A percentile compares a stretch with the other conserved stretches of the same genome.
Evolutionary conservation across 805 yeast species (phyloP).

Genomic region (Candida ponderosae): DNA sequence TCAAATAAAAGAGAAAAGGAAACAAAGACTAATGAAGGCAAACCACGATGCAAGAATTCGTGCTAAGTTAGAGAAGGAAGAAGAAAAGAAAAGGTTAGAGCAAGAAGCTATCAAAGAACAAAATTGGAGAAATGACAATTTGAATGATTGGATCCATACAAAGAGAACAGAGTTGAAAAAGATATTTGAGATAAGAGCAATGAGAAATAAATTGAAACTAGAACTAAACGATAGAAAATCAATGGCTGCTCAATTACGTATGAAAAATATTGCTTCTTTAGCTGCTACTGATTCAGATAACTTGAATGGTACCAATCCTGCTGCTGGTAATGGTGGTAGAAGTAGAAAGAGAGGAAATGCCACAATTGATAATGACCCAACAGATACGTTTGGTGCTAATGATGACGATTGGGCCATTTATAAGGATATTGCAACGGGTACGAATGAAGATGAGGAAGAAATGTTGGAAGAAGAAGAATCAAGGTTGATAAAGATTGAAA

Average conservation of each 20-base stretch:
- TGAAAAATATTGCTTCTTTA: constrained; percentile 83
- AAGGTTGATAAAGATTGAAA: constrained; percentile 56
- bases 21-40: constrained; percentile 75
- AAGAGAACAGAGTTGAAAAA: constrained; percentile 54
- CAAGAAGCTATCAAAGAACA: constrained; percentile 59
- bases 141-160: constrained; percentile 71
- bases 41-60: constrained; percentile 83
- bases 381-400: constrained; percentile 89
- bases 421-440: constrained; percentile 55
- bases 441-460: constrained; percentile 65
- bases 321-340: constrained; percentile 24
- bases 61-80: constrained; percentile 70
- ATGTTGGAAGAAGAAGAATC: constrained; percentile 68
- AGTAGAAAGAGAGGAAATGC: constrained; percentile 49
- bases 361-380: constrained; percentile 83
- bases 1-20: constrained; percentile 77
- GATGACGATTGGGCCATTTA: constrained; percentile 95
- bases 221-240: constrained; percentile 87
- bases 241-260: constrained; percentile 82
- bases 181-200: constrained; percentile 57
- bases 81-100: constrained; percentile 50
- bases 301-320: too few species aligned
- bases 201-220: constrained; percentile 59
- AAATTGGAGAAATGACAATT: constrained; percentile 69
- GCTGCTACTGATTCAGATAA: constrained; percentile 58